phyloP scores from a whole-genome alignment of 2,329 filamentous ascomycete genomes.

The Penicillium crustosum region DNA sequence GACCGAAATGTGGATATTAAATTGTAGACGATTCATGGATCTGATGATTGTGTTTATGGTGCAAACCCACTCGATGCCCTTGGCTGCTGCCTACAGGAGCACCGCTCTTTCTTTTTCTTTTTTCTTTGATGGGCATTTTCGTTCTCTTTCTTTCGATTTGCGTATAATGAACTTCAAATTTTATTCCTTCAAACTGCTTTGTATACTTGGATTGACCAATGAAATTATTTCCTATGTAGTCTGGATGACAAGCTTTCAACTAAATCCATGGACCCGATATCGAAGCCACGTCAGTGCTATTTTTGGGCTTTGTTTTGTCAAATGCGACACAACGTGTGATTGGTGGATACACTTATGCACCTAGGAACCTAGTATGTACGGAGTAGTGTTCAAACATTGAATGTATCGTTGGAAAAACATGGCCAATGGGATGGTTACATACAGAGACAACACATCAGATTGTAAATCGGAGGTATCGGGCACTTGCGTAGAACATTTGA shows the following conservation, averaged over 20 bases:
- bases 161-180: background rate
- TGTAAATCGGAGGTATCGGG: slow-evolving; percentile 2
- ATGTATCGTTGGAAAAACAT: background rate
- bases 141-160: background rate
- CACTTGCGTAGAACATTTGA: background rate
- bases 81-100: background rate
- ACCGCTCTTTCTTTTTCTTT: background rate
- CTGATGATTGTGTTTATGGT: background rate
- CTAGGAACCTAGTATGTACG: too few relatives aligned
- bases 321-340: background rate
- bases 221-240: background rate
- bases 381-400: background rate
- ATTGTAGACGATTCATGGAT: background rate
- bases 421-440: background rate
- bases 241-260: background rate
- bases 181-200: background rate
- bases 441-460: background rate
- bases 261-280: background rate
- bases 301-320: background rate
- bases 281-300: background rate
- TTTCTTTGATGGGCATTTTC: background rate
- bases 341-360: background rate
- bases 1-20: background rate
- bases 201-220: background rate
- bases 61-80: background rate